These are phyloP conservation scores for Pelargonium nanum DNA, from an alignment of 345 rosid species.

Conservation along the genomic window DNA sequence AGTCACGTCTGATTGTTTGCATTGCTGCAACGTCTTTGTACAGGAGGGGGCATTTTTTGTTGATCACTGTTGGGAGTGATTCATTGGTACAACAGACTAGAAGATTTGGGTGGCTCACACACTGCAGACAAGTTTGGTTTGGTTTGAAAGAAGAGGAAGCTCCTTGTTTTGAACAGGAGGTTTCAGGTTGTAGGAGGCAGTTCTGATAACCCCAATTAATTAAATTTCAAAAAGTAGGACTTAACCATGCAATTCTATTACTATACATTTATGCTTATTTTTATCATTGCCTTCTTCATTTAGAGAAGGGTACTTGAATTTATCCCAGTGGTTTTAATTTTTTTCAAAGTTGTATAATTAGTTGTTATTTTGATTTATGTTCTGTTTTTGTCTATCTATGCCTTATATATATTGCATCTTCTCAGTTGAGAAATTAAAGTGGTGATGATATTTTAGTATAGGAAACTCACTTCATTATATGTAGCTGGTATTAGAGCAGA, in stretches of 20 bases:
- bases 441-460: too few relatives aligned
- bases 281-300: slow-evolving; percentile 20
- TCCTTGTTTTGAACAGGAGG: not conserved
- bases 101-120: too few relatives aligned
- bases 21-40: slow-evolving; percentile 1
- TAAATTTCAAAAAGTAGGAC: slow-evolving; percentile 10
- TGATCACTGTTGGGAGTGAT: not conserved
- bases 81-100: too few relatives aligned
- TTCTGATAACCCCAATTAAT: slow-evolving; percentile 7
- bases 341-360: too few relatives aligned
- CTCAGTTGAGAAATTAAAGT: too few relatives aligned
- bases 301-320: slow-evolving; percentile 23
- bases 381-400: too few relatives aligned
- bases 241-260: slow-evolving; percentile 3
- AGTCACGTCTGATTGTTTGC: too few relatives aligned
- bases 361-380: too few relatives aligned
- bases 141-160: not conserved
- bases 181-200: not conserved
- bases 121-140: too few relatives aligned
- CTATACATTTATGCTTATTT: slow-evolving; percentile 4
- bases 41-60: slow-evolving; percentile 1
- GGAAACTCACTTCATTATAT: too few relatives aligned
- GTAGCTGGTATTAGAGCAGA: too few relatives aligned
- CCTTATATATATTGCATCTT: too few relatives aligned
- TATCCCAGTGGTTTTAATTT: slow-evolving; percentile 1